Evolutionary conservation across 139 green algal genomes (phyloP).

Genomic region (Parachlorella kessleri): DNA sequence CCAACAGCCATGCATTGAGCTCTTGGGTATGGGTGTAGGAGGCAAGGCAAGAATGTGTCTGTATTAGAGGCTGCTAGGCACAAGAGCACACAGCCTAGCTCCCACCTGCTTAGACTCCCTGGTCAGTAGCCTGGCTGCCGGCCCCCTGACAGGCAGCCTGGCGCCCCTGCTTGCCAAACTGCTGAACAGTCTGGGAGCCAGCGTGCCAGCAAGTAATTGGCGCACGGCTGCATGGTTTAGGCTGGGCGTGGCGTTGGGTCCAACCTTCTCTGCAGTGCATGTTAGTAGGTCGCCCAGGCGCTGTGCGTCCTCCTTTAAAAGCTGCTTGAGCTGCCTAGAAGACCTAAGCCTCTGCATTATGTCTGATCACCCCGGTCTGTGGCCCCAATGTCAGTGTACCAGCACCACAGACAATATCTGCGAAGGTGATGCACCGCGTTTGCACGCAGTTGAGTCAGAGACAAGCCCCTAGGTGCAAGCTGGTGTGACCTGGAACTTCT

Average conservation of each 20-base stretch:
- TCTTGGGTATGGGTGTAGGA: neutral
- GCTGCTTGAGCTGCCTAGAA: neutral
- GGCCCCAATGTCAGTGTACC: no score
- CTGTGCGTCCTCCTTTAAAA: conserved; percentile 7
- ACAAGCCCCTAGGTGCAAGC: no score
- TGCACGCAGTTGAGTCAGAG: no score
- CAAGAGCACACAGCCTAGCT: neutral
- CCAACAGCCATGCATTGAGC: no score
- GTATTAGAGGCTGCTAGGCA: no score
- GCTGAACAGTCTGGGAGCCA: conserved; percentile 16
- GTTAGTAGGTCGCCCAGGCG: neutral
- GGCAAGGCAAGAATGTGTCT: neutral
- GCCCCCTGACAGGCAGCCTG: neutral
- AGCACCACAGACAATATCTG: no score
- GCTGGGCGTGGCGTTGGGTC: neutral
- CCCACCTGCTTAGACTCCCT: neutral
- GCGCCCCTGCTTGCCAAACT: neutral
- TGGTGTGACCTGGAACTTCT: no score
- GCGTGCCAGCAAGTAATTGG: no score
- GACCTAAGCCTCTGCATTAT: neutral
- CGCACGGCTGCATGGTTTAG: neutral
- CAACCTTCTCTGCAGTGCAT: neutral
- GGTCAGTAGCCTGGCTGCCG: neutral
- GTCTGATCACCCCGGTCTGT: no score
- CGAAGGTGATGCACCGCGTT: no score